Evolutionary conservation across 2,329 filamentous ascomycete species (phyloP).

Genomic region (Sphaceloma murrayae): DNA sequence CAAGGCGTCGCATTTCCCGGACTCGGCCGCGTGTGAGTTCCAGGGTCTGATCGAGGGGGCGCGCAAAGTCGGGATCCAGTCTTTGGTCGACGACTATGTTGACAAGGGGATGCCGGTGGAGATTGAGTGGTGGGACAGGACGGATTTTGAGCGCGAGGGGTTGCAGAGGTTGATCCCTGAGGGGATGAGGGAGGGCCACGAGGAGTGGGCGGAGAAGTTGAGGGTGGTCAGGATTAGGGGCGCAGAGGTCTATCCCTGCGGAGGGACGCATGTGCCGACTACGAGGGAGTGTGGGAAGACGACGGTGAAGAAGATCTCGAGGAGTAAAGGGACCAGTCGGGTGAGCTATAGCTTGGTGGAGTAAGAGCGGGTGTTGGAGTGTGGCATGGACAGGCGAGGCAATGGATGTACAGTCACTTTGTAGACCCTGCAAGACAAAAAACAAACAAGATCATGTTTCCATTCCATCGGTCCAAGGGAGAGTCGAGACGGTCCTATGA

Average conservation of each 20-base stretch:
- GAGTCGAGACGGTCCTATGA: too few relatives aligned
- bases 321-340: conserved; percentile 53
- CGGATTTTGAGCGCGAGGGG: conserved; percentile 47
- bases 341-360: conserved; percentile 32
- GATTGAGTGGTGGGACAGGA: conserved; percentile 59
- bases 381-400: too few relatives aligned
- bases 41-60: conserved; percentile 55
- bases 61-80: conserved; percentile 54
- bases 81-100: conserved; percentile 50
- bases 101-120: conserved; percentile 47
- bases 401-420: too few relatives aligned
- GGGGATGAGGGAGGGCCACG: conserved; percentile 31
- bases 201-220: conserved; percentile 44
- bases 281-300: conserved; percentile 52
- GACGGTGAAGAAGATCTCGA: conserved; percentile 56
- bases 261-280: conserved; percentile 60
- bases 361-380: too few relatives aligned
- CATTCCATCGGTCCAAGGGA: too few relatives aligned
- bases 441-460: too few relatives aligned
- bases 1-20: conserved; percentile 64
- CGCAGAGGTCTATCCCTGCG: conserved; percentile 62
- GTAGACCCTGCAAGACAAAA: too few relatives aligned
- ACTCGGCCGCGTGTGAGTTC: conserved; percentile 59
- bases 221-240: conserved; percentile 61
- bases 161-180: conserved; percentile 43